phyloP scores from a whole-genome alignment of 768 basidiomycete genomes.

The Xerocomellus intermedius region DNA sequence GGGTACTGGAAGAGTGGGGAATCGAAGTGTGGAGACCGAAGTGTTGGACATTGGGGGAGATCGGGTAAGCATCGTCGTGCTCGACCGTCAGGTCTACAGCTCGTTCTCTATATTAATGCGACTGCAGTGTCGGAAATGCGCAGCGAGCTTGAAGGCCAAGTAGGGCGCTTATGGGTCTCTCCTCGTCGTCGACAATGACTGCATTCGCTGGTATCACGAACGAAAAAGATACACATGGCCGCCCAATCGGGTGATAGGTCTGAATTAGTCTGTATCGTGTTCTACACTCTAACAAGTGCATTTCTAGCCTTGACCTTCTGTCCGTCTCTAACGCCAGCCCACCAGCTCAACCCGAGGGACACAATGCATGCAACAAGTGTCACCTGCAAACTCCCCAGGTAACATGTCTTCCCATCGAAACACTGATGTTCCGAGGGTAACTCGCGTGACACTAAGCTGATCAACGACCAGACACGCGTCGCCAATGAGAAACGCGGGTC shows the following conservation, averaged over 20 bases:
- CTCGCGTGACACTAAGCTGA: constrained; percentile 8
- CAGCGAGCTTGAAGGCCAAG: no score
- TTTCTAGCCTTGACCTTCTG: constrained; percentile 6
- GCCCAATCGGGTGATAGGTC: no score
- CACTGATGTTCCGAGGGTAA: constrained; percentile 45
- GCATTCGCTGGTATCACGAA: no score
- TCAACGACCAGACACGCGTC: neutral
- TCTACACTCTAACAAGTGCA: neutral
- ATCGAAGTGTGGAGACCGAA: constrained; percentile 64
- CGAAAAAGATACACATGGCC: no score
- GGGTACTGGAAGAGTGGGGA: constrained; percentile 87
- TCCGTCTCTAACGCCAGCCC: constrained; percentile 38
- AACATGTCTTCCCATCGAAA: constrained; percentile 56
- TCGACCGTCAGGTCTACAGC: no score
- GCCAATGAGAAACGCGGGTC: neutral
- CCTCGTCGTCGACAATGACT: no score
- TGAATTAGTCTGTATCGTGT: no score
- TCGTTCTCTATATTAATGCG: no score
- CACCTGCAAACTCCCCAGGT: constrained; percentile 55
- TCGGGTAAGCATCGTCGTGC: no score
- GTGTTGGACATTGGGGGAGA: constrained; percentile 65
- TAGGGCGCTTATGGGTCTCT: no score
- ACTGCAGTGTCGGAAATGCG: no score
- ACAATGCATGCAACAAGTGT: constrained; percentile 36
- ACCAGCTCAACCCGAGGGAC: constrained; percentile 37